Evolutionary conservation across 2,329 filamentous ascomycete genomes (phyloP).

Genomic region (Pseudogymnoascus sp.): DNA sequence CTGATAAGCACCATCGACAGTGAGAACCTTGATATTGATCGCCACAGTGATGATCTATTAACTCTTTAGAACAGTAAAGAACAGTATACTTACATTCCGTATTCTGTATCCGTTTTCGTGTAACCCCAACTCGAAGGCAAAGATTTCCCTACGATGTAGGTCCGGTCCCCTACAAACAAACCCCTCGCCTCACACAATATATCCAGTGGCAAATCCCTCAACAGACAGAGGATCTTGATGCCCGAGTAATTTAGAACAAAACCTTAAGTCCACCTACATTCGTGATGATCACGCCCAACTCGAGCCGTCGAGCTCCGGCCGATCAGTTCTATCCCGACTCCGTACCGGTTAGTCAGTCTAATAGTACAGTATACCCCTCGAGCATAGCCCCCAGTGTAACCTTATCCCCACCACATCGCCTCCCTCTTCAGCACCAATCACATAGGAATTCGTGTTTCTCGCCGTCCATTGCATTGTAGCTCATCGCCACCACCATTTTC

Average conservation of each 20-base stretch:
- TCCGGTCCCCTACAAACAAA: not conserved
- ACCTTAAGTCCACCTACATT: constrained; percentile 6
- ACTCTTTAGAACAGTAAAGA: not conserved
- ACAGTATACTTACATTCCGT: not conserved
- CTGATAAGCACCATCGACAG: not conserved
- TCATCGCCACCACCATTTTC: not conserved
- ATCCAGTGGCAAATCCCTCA: constrained; percentile 4
- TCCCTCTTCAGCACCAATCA: not conserved
- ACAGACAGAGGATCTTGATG: not conserved
- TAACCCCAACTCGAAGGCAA: not conserved
- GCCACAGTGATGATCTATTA: not conserved
- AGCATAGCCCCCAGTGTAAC: not conserved
- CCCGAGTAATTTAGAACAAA: not conserved
- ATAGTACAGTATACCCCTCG: no score
- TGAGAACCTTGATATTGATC: not conserved
- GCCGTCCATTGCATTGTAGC: no score
- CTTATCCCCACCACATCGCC: constrained; percentile 3
- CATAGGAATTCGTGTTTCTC: not conserved
- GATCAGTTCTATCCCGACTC: not conserved
- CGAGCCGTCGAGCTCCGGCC: not conserved
- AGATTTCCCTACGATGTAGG: not conserved
- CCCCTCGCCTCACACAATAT: not conserved
- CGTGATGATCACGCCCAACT: not conserved
- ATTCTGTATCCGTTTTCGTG: not conserved
- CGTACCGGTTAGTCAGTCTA: not conserved